These are phyloP conservation scores for Syzygium aqueum DNA, from an alignment of 345 rosid species.

Conservation along the genomic window DNA sequence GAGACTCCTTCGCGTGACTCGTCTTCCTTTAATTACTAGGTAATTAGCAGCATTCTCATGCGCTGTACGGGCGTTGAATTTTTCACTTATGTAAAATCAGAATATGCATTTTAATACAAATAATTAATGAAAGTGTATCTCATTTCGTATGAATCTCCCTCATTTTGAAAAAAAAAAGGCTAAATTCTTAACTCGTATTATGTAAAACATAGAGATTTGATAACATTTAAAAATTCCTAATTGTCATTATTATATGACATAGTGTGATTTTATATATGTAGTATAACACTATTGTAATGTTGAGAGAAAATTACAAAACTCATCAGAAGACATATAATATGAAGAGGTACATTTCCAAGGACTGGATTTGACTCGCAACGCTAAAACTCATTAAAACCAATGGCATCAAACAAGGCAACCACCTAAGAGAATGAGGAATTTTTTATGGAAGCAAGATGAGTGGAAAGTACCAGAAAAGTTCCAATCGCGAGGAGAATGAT, in stretches of 20 bases:
- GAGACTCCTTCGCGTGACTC: no score
- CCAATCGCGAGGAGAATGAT: neutral
- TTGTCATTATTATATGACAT: neutral
- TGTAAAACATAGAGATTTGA: neutral
- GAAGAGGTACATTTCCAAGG: neutral
- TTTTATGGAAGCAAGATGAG: neutral
- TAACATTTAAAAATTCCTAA: neutral
- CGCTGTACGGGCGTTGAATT: no score
- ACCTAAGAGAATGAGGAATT: neutral
- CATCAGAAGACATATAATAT: neutral
- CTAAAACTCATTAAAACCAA: neutral
- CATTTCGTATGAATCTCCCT: neutral
- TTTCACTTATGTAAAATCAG: neutral
- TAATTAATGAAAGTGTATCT: neutral
- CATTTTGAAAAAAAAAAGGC: neutral
- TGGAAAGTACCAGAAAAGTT: neutral
- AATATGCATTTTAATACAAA: neutral
- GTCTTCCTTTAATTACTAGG: neutral
- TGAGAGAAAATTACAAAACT: neutral
- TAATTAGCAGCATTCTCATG: no score
- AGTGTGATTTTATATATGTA: no score
- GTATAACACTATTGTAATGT: no score
- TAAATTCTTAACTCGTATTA: neutral
- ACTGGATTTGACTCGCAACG: neutral
- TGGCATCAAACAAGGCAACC: neutral